Percentiles rank a stretch among this genome's conserved stretches.
Evolutionary conservation across 1,139 yeast genomes (phyloP).

Genomic region (Meyerozyma smithsonii): DNA sequence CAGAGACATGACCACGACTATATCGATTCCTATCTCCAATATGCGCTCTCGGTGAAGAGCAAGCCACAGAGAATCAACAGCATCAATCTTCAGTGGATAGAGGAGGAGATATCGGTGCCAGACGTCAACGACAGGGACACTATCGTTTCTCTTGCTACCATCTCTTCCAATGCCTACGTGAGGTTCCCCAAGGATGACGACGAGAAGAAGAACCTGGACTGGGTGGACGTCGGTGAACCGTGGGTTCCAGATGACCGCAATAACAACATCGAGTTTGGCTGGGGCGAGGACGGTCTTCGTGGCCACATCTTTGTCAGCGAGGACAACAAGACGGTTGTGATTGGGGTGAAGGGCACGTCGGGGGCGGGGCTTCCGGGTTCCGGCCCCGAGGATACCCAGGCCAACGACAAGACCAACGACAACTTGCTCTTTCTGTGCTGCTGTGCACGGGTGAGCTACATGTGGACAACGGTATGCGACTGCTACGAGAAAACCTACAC

Average conservation of each 20-base stretch:
- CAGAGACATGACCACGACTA: slow-evolving; percentile 58
- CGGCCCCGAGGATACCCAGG: slow-evolving; percentile 72
- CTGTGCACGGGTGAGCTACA: slow-evolving; percentile 86
- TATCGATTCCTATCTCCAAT: slow-evolving; percentile 61
- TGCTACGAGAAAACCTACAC: slow-evolving; percentile 84
- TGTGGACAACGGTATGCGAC: slow-evolving; percentile 96
- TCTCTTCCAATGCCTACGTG: slow-evolving; percentile 92
- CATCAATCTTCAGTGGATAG: slow-evolving; percentile 54
- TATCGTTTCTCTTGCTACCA: slow-evolving; percentile 68
- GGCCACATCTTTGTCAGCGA: slow-evolving; percentile 84
- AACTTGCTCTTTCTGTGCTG: slow-evolving; percentile 90
- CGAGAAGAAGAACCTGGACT: slow-evolving; percentile 51
- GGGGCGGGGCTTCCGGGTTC: slow-evolving; percentile 79
- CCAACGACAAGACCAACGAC: slow-evolving; percentile 79
- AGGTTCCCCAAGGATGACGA: slow-evolving; percentile 64
- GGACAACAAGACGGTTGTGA: slow-evolving; percentile 62
- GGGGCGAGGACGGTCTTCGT: slow-evolving; percentile 80
- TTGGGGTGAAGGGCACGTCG: slow-evolving; percentile 88
- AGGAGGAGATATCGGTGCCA: slow-evolving; percentile 54
- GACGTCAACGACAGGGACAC: slow-evolving; percentile 72
- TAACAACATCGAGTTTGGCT: slow-evolving; percentile 58
- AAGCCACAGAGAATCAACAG: slow-evolving; percentile 37
- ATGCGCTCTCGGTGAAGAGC: slow-evolving; percentile 44
- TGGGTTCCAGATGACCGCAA: slow-evolving; percentile 44
- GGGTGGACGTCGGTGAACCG: slow-evolving; percentile 74